These are phyloP conservation scores for Phytomonas francai DNA, from an alignment of 208 protist genomes.

Conservation along the genomic window DNA sequence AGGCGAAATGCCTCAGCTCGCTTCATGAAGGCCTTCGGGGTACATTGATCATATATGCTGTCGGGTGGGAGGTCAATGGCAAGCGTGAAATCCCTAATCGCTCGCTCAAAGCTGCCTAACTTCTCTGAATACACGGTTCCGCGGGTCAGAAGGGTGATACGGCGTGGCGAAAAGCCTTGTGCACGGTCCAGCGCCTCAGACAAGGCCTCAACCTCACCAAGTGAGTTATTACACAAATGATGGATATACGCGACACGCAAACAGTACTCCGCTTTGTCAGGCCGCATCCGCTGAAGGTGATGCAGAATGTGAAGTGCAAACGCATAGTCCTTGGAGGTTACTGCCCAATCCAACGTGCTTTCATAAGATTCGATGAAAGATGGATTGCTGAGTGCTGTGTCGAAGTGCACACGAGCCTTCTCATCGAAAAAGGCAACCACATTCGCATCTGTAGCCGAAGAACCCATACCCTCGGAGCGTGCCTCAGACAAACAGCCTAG, in stretches of 20 bases:
- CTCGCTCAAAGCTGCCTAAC: slow-evolving; percentile 43
- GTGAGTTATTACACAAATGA: slow-evolving; percentile 34
- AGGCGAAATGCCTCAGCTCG: slow-evolving; percentile 58
- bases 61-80: slow-evolving; percentile 37
- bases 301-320: slow-evolving; percentile 55
- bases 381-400: slow-evolving; percentile 25
- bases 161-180: slow-evolving; percentile 39
- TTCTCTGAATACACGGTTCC: slow-evolving; percentile 56
- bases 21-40: slow-evolving; percentile 63
- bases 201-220: slow-evolving; percentile 45
- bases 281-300: slow-evolving; percentile 50
- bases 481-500: slow-evolving; percentile 46
- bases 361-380: slow-evolving; percentile 62
- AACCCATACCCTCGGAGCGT: slow-evolving; percentile 1
- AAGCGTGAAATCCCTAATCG: slow-evolving; percentile 78
- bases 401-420: slow-evolving; percentile 35
- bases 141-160: slow-evolving; percentile 61
- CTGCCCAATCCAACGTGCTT: slow-evolving; percentile 37
- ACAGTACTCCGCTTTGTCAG: slow-evolving; percentile 49
- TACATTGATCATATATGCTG: slow-evolving; percentile 33
- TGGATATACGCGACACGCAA: slow-evolving; percentile 53
- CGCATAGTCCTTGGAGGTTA: slow-evolving; percentile 33
- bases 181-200: slow-evolving; percentile 64
- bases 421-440: background rate
- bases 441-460: background rate